Evolutionary conservation across 2,329 filamentous ascomycete species (phyloP), one percentile per base, ranked within the genome.

Genomic region (Eutypella sp.): DNA sequence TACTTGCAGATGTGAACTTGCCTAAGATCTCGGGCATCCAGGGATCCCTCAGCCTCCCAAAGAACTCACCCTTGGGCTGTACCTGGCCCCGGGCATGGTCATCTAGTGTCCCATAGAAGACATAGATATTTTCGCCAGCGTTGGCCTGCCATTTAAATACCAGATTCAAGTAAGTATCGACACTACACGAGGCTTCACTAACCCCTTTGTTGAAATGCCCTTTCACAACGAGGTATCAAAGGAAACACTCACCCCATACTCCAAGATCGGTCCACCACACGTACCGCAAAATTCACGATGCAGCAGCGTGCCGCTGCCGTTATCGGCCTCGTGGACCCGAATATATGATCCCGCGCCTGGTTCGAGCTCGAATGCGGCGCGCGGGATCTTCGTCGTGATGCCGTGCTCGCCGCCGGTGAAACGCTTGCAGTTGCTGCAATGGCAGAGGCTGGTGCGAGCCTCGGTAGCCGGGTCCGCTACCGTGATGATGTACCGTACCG

Each of bases 401-500:
- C 75, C 75, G 55, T 73, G 77, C 41, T 72, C 70, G 23, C 69
- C 65, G 7, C 74, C 73, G 41, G 74, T 76, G 27, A 73, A 74
- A 66, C 74, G 74, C 66, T 75, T 78, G 63, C 75, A 79, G 54
- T 71, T 75, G 16, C 57, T 50, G 54, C 75, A 79, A 56, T 79
- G 74, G 51, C 75, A 79, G 15, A 79, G 54, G 9, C 68, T 74
- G 1, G 74, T 76, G 19, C 74, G 62, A 2, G 74, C 75, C 20
- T 78, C 67, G 6, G 52, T 38, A 7, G 71, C 67, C 5, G 66
- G 63, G 7, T 70, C 69, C 3, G 57, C 50, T 1, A 79, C 64
- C 0, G 62, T 58, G 40, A 79, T 61, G 15, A 65, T 60, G 48
- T 78, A 79, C 24, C 64, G 62, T 45, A 79, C 64, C 8, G 63